Base-by-base conservation (phyloP, 495 filamentous ascomycete genomes). In the Tirmania nivea region DNA sequence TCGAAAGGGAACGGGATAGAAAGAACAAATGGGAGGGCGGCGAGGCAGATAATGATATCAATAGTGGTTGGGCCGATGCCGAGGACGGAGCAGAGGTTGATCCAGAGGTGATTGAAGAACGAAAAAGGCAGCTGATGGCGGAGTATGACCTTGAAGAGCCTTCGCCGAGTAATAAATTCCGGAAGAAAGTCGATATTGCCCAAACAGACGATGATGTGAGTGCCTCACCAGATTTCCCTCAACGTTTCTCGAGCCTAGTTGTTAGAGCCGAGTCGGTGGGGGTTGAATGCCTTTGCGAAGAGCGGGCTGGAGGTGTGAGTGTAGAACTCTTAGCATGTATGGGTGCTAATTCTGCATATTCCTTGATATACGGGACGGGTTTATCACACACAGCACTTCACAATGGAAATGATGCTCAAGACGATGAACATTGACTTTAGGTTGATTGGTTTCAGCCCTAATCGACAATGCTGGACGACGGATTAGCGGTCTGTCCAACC, bases 361-460 rank as follows among this genome's bases (percentile, higher is more conserved):
- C 25, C 2, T 3, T 31, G 25, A 31, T 31, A 31, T 7, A 31
- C 7, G 25, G 25, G 25, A 31, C 7, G 25, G 25, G 25, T 31
- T 31, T 7, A 31, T 31, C 7, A 31, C 39, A 42, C 10, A 11
- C 51, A 52, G 34, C 48, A 61, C 54, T 64, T 65, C 37, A 63
- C 62, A 34, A 64, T 64, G 58, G 59, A 57, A 37, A 39, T 61
- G 45, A 64, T 64, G 62, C 49, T 64, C 35, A 64, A 64, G 50
- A 56, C 56, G 11, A 52, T 64, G 51, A 56, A 60, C 36, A 61
- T 64, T 34, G 39, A 45, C 17, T 19, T 45, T 4, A 19, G 17
- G 14, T 19, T 45, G 39, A 45, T 45, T 19, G 39, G 39, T 3
- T 45, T 45, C 39, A 4, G 17, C 39, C 12, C 39, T 3, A 8